A percentile compares a stretch with the other conserved stretches of the same genome.
Conservation (phyloP, 768 basidiomycete species). For the Phanerodontia chrysosporium region DNA sequence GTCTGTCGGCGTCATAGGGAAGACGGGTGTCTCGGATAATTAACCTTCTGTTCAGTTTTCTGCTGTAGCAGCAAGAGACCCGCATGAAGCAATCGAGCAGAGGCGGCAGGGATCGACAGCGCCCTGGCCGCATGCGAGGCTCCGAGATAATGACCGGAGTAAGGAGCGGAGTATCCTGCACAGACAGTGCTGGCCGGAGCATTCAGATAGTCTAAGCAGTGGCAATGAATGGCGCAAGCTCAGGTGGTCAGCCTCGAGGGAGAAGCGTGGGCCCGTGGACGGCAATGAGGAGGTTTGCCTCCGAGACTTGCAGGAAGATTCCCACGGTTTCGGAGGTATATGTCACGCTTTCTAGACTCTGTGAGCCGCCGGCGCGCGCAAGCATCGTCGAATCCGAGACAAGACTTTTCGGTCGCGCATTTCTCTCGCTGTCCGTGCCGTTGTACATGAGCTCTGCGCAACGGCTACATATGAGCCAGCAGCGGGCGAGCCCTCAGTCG, state of each 20-base stretch:
- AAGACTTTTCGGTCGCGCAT: background rate
- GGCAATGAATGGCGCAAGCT: background rate
- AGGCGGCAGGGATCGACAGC: background rate
- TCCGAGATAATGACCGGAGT: background rate
- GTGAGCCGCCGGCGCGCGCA: background rate
- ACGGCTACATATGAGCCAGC: conserved; percentile 8
- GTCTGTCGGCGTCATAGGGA: background rate
- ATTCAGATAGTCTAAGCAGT: background rate
- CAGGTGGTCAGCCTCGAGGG: conserved; percentile 3
- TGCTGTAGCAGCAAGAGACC: background rate
- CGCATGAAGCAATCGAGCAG: background rate
- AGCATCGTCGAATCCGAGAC: background rate
- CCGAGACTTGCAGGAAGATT: background rate
- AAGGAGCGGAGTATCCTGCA: background rate
- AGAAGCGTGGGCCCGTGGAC: background rate
- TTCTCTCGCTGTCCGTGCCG: conserved; percentile 1
- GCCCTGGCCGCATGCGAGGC: background rate
- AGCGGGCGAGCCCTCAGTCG: conserved; percentile 7
- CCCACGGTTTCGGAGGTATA: conserved; percentile 1
- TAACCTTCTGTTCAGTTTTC: background rate
- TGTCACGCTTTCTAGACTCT: background rate
- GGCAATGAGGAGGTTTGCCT: background rate
- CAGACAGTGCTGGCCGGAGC: background rate
- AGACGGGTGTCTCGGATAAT: background rate
- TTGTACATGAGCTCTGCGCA: background rate